Percentiles rank a stretch among this genome's conserved stretches.
These are phyloP conservation scores for Fusarium sp. DNA, from an alignment of 2,329 filamentous ascomycete species.

Conservation along the genomic window DNA sequence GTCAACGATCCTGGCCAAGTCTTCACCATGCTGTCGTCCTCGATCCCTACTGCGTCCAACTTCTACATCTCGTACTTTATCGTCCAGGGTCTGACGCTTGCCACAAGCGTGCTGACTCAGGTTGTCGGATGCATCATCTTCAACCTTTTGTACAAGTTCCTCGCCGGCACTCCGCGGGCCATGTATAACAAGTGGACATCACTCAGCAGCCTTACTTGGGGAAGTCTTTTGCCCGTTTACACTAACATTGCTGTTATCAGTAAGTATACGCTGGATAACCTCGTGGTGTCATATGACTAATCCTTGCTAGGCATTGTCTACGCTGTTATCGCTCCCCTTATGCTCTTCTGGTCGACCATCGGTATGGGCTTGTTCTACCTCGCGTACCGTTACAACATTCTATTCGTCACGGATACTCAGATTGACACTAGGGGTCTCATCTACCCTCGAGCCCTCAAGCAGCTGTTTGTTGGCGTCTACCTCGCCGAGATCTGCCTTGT, in stretches of 20 bases:
- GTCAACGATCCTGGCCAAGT: constrained; percentile 69
- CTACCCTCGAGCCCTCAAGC: constrained; percentile 89
- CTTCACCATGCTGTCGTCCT: constrained; percentile 73
- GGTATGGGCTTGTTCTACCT: constrained; percentile 84
- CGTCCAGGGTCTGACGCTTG: constrained; percentile 82
- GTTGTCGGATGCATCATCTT: constrained; percentile 73
- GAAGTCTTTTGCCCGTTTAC: constrained; percentile 78
- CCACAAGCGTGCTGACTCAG: constrained; percentile 78
- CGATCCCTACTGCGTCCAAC: constrained; percentile 86
- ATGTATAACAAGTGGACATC: constrained; percentile 79
- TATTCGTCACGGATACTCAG: constrained; percentile 81
- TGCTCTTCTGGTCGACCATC: constrained; percentile 81
- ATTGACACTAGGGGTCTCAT: constrained; percentile 90
- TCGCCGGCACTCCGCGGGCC: constrained; percentile 81
- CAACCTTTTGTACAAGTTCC: constrained; percentile 72
- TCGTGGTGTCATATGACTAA: constrained; percentile 31
- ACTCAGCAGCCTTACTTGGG: constrained; percentile 78
- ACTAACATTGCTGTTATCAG: constrained; percentile 79
- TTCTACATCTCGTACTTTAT: constrained; percentile 95
- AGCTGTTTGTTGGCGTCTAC: constrained; percentile 84
- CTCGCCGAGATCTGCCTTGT: constrained; percentile 82
- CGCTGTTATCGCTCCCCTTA: constrained; percentile 83
- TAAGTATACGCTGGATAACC: constrained; percentile 43
- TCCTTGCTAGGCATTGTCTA: constrained; percentile 71
- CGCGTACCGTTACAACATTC: constrained; percentile 86